These are phyloP conservation scores for Tulasnella sp. DNA, from an alignment of 768 basidiomycete genomes.

Conservation along the genomic window DNA sequence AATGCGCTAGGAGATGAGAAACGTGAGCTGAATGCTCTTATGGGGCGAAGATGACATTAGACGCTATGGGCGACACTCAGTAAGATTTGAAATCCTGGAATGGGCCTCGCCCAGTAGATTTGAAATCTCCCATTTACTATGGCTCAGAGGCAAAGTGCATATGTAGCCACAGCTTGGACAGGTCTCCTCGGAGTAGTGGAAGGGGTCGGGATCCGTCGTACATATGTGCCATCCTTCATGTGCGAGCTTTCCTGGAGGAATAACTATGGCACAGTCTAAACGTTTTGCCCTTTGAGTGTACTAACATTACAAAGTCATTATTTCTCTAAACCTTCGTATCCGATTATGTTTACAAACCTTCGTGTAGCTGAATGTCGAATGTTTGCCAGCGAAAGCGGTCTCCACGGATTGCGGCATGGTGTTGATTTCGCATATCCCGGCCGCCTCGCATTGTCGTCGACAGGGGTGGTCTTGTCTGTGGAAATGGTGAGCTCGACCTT, in stretches of 20 bases:
- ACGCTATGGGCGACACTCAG: too few species aligned
- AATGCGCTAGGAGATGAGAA: too few species aligned
- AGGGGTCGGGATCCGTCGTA: slow-evolving; percentile 2
- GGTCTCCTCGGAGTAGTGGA: slow-evolving; percentile 26
- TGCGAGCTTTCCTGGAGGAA: slow-evolving; percentile 11
- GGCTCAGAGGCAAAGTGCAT: slow-evolving; percentile 24
- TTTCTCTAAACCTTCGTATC: background rate
- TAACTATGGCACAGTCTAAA: slow-evolving; percentile 17
- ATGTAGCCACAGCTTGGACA: slow-evolving; percentile 26
- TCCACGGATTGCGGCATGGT: slow-evolving; percentile 24
- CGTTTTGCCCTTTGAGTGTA: slow-evolving; percentile 28
- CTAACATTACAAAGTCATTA: background rate
- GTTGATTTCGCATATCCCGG: slow-evolving; percentile 26
- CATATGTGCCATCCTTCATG: slow-evolving; percentile 26
- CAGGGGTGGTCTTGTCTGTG: slow-evolving; percentile 25
- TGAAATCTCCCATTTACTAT: too few species aligned
- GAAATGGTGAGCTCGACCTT: too few species aligned
- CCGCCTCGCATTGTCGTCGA: slow-evolving; percentile 19
- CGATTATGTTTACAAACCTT: slow-evolving; percentile 6
- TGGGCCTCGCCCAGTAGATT: too few species aligned
- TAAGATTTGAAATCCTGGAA: too few species aligned
- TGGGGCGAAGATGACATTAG: too few species aligned
- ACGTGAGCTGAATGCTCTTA: too few species aligned
- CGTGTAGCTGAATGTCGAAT: slow-evolving; percentile 23
- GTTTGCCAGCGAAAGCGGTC: slow-evolving; percentile 15